Base-by-base conservation (phyloP, 495 filamentous ascomycete genomes). In the Trichoderma erinaceum region DNA sequence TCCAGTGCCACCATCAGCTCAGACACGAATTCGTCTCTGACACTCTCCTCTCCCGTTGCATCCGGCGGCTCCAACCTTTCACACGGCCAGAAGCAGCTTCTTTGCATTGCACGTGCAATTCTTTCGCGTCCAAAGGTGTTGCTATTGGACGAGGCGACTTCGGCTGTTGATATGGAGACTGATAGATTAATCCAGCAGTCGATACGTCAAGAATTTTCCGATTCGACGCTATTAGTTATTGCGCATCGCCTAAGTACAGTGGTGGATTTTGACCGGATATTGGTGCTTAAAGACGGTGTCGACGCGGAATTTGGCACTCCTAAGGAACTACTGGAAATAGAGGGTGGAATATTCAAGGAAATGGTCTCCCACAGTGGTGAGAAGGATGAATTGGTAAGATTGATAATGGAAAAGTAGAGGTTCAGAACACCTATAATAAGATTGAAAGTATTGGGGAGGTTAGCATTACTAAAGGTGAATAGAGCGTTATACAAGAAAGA, bases 121-220 rank as follows among this genome's bases (percentile, higher is more conserved):
- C 77, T 97, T 18, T 86, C 88, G 66, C 83, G 92, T 67, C 89
- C 91, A 0, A 88, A 89, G 52, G 88, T 97, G 52, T 18, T 92
- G 78, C 82, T 92, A n/a, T 78, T 92, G 25, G 89, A 92, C 69
- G 89, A 92, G 76, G 89, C 89, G 0, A 92, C 89, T 0, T 85
- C 82, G 1, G 87, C 89, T 8, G 88, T 92, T 12, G 89, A 91
- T 73, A 88, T 87, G 84, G 83, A 85, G 63, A 90, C 87, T 0
- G 89, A 92, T 70, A 76, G 79, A 0, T 74, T 89, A 23, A 90
- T 92, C 65, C 88, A 91, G 72, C 77, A 84, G 7, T 85, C 80
- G 41, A 90, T 91, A 50, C 79, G 88, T 1, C 81, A 86, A n/a
- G 87, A 89, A 69, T 90, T 90, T 68, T 78, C 75, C 8, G 78